phyloP scores from a whole-genome alignment of 306 rosid genomes.

The Casuarina equisetifolia region DNA sequence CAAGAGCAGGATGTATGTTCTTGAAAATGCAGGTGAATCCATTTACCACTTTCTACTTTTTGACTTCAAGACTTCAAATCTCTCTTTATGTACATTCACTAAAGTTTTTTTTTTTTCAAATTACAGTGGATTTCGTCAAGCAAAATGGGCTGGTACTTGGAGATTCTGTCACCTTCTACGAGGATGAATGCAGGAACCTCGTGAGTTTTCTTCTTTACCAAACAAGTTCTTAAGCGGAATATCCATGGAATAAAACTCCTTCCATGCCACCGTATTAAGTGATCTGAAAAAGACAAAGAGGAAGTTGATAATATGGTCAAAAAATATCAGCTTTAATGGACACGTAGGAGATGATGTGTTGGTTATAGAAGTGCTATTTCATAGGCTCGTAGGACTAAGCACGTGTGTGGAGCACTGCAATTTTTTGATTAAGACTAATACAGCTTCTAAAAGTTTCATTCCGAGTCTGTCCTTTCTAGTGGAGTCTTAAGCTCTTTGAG shows the following conservation, averaged over 20 bases:
- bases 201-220: slow-evolving; percentile 48
- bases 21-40: slow-evolving; percentile 54
- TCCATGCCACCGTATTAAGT: neutral
- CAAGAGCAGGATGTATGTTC: slow-evolving; percentile 65
- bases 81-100: neutral
- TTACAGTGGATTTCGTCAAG: slow-evolving; percentile 52
- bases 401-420: neutral
- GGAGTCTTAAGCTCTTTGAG: too few species aligned
- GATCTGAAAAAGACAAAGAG: neutral
- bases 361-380: neutral
- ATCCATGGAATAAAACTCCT: neutral
- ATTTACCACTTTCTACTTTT: neutral
- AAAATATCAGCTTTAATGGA: neutral
- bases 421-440: neutral
- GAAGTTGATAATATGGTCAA: neutral
- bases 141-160: slow-evolving; percentile 43
- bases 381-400: slow-evolving; percentile 16
- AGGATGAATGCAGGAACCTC: slow-evolving; percentile 49
- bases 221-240: neutral
- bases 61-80: neutral
- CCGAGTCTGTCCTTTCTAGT: too few species aligned
- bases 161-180: slow-evolving; percentile 52
- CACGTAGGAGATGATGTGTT: slow-evolving; percentile 14
- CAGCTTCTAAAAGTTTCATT: too few species aligned
- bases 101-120: slow-evolving; percentile 6